These are phyloP conservation scores for Phytophthora chlamydospora DNA, from an alignment of 352 stramenopile species.

Conservation along the genomic window DNA sequence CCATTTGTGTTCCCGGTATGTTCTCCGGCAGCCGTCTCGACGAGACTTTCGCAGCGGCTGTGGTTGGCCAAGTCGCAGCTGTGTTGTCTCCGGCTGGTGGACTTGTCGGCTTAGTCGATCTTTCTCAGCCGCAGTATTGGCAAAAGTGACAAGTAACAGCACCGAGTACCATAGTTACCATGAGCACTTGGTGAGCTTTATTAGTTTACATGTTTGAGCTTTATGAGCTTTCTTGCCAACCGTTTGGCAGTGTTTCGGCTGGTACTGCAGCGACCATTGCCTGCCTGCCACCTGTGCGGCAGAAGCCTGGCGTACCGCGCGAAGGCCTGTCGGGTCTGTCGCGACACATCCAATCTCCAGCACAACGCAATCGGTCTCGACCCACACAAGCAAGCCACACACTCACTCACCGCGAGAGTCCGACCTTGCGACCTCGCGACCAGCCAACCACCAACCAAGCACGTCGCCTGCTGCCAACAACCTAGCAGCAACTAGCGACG, in stretches of 20 bases:
- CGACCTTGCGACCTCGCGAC: not conserved
- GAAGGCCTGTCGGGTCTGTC: no score
- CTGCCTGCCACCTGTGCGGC: not conserved
- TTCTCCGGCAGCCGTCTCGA: conserved; percentile 5
- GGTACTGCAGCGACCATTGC: not conserved
- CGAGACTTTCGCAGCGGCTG: no score
- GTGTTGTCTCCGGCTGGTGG: not conserved
- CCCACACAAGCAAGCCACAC: conserved; percentile 6
- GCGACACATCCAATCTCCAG: not conserved
- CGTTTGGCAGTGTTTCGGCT: not conserved
- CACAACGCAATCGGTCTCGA: conserved; percentile 23
- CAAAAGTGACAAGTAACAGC: conserved; percentile 11
- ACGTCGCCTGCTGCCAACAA: not conserved
- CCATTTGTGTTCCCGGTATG: conserved; percentile 16
- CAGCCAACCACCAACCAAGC: conserved; percentile 1
- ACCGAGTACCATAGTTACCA: no score
- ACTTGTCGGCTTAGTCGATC: not conserved
- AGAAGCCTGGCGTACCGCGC: no score
- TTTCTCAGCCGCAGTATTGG: conserved; percentile 2
- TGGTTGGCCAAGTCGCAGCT: not conserved
- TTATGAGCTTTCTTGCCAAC: no score
- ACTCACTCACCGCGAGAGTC: not conserved
- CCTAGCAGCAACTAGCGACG: not conserved
- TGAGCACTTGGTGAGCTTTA: conserved; percentile 6
- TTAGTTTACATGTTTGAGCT: no score